A percentile compares a stretch with the other conserved stretches of the same genome.
Evolutionary conservation across 2,329 filamentous ascomycete species (phyloP).

Genomic region (Cordyceps tenuipes): DNA sequence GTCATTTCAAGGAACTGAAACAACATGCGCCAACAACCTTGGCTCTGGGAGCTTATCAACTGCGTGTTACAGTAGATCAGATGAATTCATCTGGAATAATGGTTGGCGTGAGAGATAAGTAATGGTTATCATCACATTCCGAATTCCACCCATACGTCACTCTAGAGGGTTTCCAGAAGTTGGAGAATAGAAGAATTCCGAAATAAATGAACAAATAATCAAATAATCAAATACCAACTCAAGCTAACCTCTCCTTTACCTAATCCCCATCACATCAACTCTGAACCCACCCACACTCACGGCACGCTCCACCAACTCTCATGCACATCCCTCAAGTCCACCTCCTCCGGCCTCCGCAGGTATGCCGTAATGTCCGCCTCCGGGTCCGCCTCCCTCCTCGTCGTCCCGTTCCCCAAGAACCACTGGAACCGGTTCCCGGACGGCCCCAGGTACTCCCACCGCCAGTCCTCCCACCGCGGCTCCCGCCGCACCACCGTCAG

Average conservation of each 20-base stretch:
- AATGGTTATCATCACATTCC: neutral
- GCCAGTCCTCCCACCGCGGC: conserved; percentile 49
- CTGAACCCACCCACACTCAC: conserved; percentile 11
- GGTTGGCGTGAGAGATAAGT: neutral
- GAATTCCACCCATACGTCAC: neutral
- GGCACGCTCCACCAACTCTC: conserved; percentile 57
- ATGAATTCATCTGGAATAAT: neutral
- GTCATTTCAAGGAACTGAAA: conserved; percentile 2
- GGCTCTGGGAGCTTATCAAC: neutral
- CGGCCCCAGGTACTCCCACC: conserved; percentile 37
- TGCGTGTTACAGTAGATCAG: neutral
- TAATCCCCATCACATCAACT: neutral
- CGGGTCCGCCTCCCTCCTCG: conserved; percentile 43
- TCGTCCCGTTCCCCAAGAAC: conserved; percentile 57
- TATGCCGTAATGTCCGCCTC: conserved; percentile 53
- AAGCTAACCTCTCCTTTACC: neutral
- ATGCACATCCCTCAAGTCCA: conserved; percentile 54
- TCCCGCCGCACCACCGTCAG: conserved; percentile 47
- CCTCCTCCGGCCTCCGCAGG: conserved; percentile 44
- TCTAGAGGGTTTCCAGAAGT: neutral
- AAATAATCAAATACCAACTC: too few relatives aligned
- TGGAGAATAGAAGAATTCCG: too few relatives aligned
- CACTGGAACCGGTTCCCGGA: conserved; percentile 46
- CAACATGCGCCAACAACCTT: neutral
- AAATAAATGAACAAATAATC: too few relatives aligned